phyloP scores from a whole-genome alignment of 345 rosid genomes.

The Dipteronia dyeriana region DNA sequence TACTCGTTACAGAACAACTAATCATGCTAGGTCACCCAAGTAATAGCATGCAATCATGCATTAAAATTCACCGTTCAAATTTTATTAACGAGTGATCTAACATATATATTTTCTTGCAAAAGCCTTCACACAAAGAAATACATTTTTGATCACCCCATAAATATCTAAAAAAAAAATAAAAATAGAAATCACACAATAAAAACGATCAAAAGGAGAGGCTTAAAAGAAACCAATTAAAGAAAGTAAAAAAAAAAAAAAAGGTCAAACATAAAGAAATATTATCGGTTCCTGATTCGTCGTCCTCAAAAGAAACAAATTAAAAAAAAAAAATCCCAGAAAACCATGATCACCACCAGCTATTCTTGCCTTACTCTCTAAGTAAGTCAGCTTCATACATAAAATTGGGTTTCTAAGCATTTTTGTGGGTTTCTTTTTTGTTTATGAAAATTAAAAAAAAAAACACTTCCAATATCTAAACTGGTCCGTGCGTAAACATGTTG shows the following conservation, averaged over 20 bases:
- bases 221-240: not conserved
- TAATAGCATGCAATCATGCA: too few species aligned
- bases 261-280: conserved; percentile 1
- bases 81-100: not conserved
- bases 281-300: conserved; percentile 29
- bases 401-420: conserved; percentile 7
- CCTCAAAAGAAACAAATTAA: not conserved
- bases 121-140: not conserved
- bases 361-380: conserved; percentile 58
- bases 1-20: not conserved
- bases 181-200: not conserved
- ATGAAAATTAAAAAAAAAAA: too few species aligned
- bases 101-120: too few species aligned
- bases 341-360: conserved; percentile 62
- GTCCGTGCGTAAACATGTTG: conserved; percentile 13
- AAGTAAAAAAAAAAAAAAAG: not conserved
- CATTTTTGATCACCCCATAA: not conserved
- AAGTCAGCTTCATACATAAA: conserved; percentile 41
- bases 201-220: not conserved
- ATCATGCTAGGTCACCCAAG: not conserved
- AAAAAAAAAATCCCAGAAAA: conserved; percentile 5
- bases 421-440: not conserved
- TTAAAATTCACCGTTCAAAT: not conserved
- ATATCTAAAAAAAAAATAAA: too few species aligned
- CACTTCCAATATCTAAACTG: too few species aligned